Conservation (phyloP, 1,284 basidiomycete genomes). For the Moesziomyces parantarcticus region DNA sequence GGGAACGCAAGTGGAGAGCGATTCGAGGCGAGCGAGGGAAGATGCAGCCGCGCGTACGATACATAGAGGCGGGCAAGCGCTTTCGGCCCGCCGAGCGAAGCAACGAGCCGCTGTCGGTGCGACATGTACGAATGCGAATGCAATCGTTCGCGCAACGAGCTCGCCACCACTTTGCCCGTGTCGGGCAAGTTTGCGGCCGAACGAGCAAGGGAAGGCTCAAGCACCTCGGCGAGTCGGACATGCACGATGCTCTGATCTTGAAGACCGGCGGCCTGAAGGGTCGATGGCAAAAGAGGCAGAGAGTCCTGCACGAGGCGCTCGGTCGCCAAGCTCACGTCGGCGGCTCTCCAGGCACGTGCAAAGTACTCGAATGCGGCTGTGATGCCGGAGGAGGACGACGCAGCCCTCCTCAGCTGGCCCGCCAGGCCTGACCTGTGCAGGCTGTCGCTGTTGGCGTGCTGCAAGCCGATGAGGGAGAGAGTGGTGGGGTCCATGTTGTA, state of each 20-base stretch:
- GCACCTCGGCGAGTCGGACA: constrained; percentile 5
- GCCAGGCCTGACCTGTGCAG: constrained; percentile 2
- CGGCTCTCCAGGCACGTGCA: constrained; percentile 48
- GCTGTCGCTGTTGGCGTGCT: constrained; percentile 27
- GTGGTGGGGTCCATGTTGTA: constrained; percentile 60
- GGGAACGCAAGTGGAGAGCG: constrained; percentile 51
- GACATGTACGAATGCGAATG: constrained; percentile 37
- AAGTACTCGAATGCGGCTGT: constrained; percentile 57
- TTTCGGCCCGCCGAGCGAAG: constrained; percentile 52
- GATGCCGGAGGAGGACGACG: constrained; percentile 14
- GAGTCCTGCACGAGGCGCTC: constrained; percentile 53
- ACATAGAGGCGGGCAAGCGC: constrained; percentile 54
- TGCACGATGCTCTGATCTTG: constrained; percentile 11
- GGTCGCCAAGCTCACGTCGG: constrained; percentile 51
- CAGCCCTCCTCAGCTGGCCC: constrained; percentile 1
- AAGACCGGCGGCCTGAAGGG: neutral
- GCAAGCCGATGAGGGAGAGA: constrained; percentile 51
- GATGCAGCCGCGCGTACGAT: constrained; percentile 48
- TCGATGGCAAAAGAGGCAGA: constrained; percentile 36
- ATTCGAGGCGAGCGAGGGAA: constrained; percentile 33
- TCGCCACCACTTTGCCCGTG: constrained; percentile 14
- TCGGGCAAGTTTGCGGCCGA: constrained; percentile 10
- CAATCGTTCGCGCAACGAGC: constrained; percentile 13
- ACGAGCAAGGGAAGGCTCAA: constrained; percentile 5
- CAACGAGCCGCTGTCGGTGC: constrained; percentile 45